Evolutionary conservation across 441 rosid species (phyloP), one percentile per base, ranked within the genome.

Genomic region (Brassica hybrid): DNA sequence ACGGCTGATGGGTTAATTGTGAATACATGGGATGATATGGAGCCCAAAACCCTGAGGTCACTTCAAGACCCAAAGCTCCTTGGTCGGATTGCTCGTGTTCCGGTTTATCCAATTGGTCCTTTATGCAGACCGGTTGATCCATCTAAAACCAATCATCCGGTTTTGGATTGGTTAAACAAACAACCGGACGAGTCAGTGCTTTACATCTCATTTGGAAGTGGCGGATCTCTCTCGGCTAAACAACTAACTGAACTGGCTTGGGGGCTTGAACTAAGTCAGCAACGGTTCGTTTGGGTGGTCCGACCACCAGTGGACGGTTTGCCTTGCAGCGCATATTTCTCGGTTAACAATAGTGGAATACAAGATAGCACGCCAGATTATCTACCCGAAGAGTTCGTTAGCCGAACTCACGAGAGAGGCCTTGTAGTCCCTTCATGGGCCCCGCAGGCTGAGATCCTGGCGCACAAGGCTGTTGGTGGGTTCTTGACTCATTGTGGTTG

Each of bases 221-320:
- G 88, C 3, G 88, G 89, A 14, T 79, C 87, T 27, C 77, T 86
- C 69, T 69, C 86, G 6, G n/a, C 65, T 41, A 81, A 73, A 45
- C 88, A 86, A 62, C 57, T 84, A 36, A 74, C 62, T 0, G 88
- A 86, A 61, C 38, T 84, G 41, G 88, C 86, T 6, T 78, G 85
- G 84, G 88, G 88, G 16, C 79, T 86, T 0, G 86, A 84, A 41
- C 19, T 79, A 27, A 83, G 88, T 59, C 76, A 71, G 34, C 87
- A 86, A 71, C 82, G 83, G 41, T 86, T 86, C 65, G 45, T 84
- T 57, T 86, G 87, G 87, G 87, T 86, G 62, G 84, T 81, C 0
- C 78, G 87, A 7, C 77, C 34, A 1, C 89, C 87, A 0, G 78
- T 81, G 0, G 74, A 77, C 6, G 65, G 65, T 3, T 5, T 52